These are phyloP conservation scores for Eutrema japonicum DNA, from an alignment of 345 rosid species.

Conservation along the genomic window DNA sequence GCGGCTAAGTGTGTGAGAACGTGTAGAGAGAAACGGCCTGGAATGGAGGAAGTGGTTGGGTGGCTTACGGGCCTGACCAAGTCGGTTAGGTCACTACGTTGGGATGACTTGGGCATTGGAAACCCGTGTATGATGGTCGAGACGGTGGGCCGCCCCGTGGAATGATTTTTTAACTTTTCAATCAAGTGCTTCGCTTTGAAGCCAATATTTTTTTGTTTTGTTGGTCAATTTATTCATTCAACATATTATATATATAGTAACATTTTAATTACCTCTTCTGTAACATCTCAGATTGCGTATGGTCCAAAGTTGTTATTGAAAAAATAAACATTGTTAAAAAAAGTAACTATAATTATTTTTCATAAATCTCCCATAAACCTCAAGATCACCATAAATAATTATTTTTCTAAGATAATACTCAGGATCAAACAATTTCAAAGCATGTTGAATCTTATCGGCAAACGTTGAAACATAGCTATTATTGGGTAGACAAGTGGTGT, in stretches of 20 bases:
- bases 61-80: constrained; percentile 77
- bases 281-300: neutral
- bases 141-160: constrained; percentile 78
- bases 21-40: constrained; percentile 93
- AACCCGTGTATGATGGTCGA: constrained; percentile 99
- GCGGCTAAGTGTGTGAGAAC: constrained; percentile 96
- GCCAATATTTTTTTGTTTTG: neutral
- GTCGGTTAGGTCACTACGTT: constrained; percentile 77
- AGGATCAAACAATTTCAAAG: too few relatives aligned
- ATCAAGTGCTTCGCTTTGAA: constrained; percentile 37
- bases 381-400: too few relatives aligned
- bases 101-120: constrained; percentile 74
- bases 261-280: neutral
- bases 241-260: neutral
- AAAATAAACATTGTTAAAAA: too few relatives aligned
- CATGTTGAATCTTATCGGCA: too few relatives aligned
- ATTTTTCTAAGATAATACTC: too few relatives aligned
- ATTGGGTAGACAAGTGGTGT: too few relatives aligned
- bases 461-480: too few relatives aligned
- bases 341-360: too few relatives aligned
- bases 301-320: too few relatives aligned
- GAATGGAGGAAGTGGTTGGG: constrained; percentile 82
- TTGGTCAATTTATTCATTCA: constrained; percentile 29
- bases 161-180: constrained; percentile 32
- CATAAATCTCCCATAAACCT: too few relatives aligned